Conservation (phyloP, 441 rosid genomes). For the Populus hybrid region DNA sequence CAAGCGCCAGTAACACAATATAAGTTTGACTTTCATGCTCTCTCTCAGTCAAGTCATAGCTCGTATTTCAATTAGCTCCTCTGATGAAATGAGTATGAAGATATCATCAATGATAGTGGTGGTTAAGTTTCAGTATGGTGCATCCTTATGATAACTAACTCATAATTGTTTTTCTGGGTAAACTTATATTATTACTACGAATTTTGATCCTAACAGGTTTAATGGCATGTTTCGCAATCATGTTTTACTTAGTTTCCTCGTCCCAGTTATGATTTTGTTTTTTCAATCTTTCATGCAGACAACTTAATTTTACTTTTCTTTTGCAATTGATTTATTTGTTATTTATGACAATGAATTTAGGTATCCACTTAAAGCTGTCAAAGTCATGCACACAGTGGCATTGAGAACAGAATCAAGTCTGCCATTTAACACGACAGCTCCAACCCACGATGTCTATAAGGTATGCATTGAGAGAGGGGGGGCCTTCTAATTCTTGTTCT, state of each 20-base stretch:
- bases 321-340: conserved; percentile 24
- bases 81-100: neutral
- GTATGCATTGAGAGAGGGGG: conserved; percentile 38
- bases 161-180: neutral
- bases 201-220: neutral
- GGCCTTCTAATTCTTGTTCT: neutral
- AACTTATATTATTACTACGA: neutral
- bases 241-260: conserved; percentile 2
- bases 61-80: neutral
- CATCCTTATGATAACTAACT: neutral
- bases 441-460: conserved; percentile 51
- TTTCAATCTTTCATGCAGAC: conserved; percentile 31
- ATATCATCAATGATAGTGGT: neutral
- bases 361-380: conserved; percentile 90
- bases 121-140: neutral
- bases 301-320: conserved; percentile 13
- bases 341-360: conserved; percentile 35
- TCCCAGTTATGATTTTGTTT: neutral
- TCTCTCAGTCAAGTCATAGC: neutral
- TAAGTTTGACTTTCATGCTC: neutral
- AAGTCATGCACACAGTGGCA: conserved; percentile 93
- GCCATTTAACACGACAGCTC: conserved; percentile 50
- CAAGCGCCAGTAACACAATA: neutral
- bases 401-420: conserved; percentile 84
- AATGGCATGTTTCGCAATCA: neutral